Evolutionary conservation across 1,284 basidiomycete genomes (phyloP).

Genomic region (Pholiota adiposa): DNA sequence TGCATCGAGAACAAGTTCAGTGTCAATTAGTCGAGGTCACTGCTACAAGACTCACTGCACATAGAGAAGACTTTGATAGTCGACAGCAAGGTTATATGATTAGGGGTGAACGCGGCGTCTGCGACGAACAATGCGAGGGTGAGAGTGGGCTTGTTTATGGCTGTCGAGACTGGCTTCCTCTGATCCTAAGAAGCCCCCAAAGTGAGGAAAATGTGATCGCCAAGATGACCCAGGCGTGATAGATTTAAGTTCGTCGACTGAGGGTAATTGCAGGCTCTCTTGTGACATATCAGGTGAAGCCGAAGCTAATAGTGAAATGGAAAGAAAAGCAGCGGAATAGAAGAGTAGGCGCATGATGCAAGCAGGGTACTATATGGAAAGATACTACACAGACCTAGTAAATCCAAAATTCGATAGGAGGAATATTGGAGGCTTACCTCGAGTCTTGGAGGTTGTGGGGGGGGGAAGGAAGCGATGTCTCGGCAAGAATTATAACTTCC

Average conservation of each 20-base stretch:
- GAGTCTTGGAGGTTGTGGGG: neutral
- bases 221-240: neutral
- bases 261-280: neutral
- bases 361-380: neutral
- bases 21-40: neutral
- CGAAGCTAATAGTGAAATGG: neutral
- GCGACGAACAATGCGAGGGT: slow-evolving; percentile 6
- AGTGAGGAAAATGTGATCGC: neutral
- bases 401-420: neutral
- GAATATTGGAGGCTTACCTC: neutral
- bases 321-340: neutral
- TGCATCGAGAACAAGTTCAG: neutral
- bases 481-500: neutral
- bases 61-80: neutral
- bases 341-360: neutral
- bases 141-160: neutral
- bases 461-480: neutral
- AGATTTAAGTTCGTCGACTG: neutral
- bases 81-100: neutral
- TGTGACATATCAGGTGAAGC: neutral
- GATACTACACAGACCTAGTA: neutral
- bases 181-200: neutral
- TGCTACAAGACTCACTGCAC: neutral
- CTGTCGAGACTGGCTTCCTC: neutral
- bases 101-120: slow-evolving; percentile 14